phyloP scores from a whole-genome alignment of 768 basidiomycete genomes.

The Agaricus blazei region DNA sequence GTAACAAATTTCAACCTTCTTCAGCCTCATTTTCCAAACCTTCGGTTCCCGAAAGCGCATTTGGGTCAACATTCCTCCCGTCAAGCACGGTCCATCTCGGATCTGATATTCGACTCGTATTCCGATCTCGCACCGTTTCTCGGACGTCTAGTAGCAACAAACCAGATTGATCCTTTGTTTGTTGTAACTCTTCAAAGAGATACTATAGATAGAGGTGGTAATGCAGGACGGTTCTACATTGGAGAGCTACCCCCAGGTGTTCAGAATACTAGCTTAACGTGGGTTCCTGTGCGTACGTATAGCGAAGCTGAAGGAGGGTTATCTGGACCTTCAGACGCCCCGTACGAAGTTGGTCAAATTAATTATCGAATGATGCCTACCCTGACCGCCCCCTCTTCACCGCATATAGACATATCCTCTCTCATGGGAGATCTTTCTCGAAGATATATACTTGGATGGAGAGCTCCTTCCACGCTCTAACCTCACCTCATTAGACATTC shows the following conservation, averaged over 20 bases:
- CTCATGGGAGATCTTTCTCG: conserved; percentile 69
- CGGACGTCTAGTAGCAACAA: conserved; percentile 36
- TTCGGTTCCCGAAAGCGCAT: conserved; percentile 15
- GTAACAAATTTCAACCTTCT: conserved; percentile 20
- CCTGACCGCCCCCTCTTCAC: not conserved
- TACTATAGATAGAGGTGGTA: conserved; percentile 62
- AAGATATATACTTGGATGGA: conserved; percentile 70
- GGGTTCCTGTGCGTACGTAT: conserved; percentile 62
- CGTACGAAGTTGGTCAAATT: conserved; percentile 46
- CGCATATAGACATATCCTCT: conserved; percentile 50
- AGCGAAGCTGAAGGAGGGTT: conserved; percentile 46
- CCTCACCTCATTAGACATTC: conserved; percentile 40
- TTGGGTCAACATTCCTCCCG: conserved; percentile 2
- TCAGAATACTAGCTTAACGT: conserved; percentile 46
- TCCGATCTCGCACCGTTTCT: conserved; percentile 38
- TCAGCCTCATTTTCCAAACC: conserved; percentile 22
- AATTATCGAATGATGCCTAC: not conserved
- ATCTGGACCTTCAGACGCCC: conserved; percentile 47
- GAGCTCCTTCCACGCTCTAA: conserved; percentile 51
- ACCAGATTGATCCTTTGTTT: conserved; percentile 37
- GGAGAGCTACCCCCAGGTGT: conserved; percentile 58
- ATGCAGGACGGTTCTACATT: conserved; percentile 58
- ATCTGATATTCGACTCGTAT: conserved; percentile 33
- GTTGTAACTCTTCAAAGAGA: conserved; percentile 65
- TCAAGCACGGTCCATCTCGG: not conserved